Evolutionary conservation across 495 filamentous ascomycete species (phyloP).

Genomic region (Immersiella caudata): DNA sequence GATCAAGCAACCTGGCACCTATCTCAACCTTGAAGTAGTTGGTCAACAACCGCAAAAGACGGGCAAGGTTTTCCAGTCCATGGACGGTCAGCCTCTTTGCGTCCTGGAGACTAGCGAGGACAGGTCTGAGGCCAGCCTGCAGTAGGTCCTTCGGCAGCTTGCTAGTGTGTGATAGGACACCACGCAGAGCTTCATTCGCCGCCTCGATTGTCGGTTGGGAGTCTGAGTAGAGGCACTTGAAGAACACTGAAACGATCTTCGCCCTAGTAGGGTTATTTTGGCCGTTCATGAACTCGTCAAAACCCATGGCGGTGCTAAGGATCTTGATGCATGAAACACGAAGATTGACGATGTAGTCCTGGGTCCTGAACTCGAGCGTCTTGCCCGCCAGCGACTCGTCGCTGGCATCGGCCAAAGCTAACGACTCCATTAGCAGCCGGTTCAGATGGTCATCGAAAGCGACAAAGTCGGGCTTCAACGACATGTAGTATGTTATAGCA

Average conservation of each 20-base stretch:
- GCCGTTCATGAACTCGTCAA: conserved; percentile 78
- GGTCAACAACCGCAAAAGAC: conserved; percentile 84
- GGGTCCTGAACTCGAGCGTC: conserved; percentile 83
- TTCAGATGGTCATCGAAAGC: conserved; percentile 89
- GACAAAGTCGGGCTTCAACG: conserved; percentile 81
- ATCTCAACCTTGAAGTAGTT: conserved; percentile 99
- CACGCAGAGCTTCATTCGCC: conserved; percentile 82
- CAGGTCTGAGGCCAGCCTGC: conserved; percentile 90
- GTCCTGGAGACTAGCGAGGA: conserved; percentile 93
- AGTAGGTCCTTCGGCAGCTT: conserved; percentile 95
- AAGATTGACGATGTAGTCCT: conserved; percentile 87
- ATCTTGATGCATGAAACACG: conserved; percentile 92
- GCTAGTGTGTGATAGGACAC: conserved; percentile 81
- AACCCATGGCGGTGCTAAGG: conserved; percentile 87
- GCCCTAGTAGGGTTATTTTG: conserved; percentile 71
- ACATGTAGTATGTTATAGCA: conserved; percentile 90
- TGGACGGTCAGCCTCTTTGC: conserved; percentile 86
- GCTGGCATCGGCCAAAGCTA: conserved; percentile 89
- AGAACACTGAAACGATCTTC: conserved; percentile 92
- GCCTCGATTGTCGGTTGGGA: conserved; percentile 91
- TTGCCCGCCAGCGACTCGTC: conserved; percentile 87
- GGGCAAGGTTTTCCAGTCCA: conserved; percentile 86
- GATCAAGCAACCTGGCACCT: conserved; percentile 83
- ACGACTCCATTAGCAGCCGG: conserved; percentile 85
- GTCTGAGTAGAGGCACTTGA: conserved; percentile 93